Base-by-base conservation (phyloP, 139 green algal genomes). In the Limnomonas spitsbergensis region DNA sequence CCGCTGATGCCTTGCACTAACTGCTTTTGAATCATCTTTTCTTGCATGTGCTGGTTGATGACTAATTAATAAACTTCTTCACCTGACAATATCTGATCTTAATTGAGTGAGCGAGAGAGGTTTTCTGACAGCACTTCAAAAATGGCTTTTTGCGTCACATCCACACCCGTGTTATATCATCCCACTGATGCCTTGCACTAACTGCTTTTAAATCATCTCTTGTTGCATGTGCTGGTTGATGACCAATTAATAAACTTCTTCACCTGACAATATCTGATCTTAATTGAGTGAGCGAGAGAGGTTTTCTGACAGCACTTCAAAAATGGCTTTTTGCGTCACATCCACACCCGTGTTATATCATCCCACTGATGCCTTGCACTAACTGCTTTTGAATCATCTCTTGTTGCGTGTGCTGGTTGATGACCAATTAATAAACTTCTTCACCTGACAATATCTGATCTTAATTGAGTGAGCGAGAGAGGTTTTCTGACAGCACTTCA, bases 181-280 rank as follows among this genome's bases (percentile, higher is more conserved):
- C n/a, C n/a, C n/a, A n/a, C n/a, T n/a, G n/a, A n/a, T n/a, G n/a
- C n/a, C n/a, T n/a, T n/a, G n/a, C n/a, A n/a, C n/a, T n/a, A n/a
- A n/a, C n/a, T n/a, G n/a, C n/a, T n/a, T n/a, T n/a, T n/a, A n/a
- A n/a, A n/a, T n/a, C n/a, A n/a, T n/a, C n/a, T n/a, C n/a, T n/a
- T n/a, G n/a, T n/a, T n/a, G n/a, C n/a, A n/a, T n/a, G n/a, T 61
- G 76, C 81, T 83, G 78, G 69, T n/a, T 79, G 82, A 83, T 86
- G 82, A 86, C 81, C 73, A 52, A 37, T 71, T 24, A n/a, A n/a
- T 66, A 67, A 66, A 78, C 76, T 71, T 61, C 42, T 75, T 85
- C 81, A 85, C 81, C 81, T 85, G 81, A 85, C 81, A 85, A 85
- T 85, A 82, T 80, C 81, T 85, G 76, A 85, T 52, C 71, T 38